phyloP scores from a whole-genome alignment of 306 rosid genomes.

The Alnus rubra region DNA sequence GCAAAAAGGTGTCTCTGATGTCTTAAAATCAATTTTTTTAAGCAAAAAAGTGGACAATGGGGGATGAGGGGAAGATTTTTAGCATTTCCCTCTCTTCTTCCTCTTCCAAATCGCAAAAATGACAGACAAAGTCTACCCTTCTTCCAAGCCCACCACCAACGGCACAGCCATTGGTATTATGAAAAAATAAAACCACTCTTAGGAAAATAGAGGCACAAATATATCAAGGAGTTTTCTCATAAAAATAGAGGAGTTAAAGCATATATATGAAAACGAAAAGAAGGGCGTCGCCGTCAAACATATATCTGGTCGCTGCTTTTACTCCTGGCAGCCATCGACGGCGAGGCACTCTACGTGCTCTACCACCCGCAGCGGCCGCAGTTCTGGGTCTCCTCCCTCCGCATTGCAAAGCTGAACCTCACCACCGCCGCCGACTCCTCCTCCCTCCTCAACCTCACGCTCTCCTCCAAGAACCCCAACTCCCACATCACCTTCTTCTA shows the following conservation, averaged over 20 bases:
- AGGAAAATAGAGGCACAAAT: no score
- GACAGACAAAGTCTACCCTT: slow-evolving; percentile 61
- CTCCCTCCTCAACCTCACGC: slow-evolving; percentile 71
- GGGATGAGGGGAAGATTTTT: no score
- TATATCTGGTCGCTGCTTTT: slow-evolving; percentile 71
- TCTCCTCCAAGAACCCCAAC: slow-evolving; percentile 76
- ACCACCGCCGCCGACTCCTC: slow-evolving; percentile 64
- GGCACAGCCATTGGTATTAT: slow-evolving; percentile 27
- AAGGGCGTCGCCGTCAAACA: slow-evolving; percentile 43
- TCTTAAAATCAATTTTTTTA: no score
- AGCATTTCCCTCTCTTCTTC: neutral
- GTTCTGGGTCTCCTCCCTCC: slow-evolving; percentile 81
- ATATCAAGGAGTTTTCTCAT: no score
- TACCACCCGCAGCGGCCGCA: slow-evolving; percentile 89
- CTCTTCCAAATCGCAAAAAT: slow-evolving; percentile 17
- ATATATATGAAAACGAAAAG: no score
- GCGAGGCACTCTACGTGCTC: slow-evolving; percentile 71
- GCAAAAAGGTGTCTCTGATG: no score
- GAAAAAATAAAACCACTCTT: no score
- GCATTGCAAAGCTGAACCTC: slow-evolving; percentile 77
- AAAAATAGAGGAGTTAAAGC: no score
- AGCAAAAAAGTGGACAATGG: no score
- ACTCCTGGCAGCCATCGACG: slow-evolving; percentile 66
- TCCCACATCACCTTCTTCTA: slow-evolving; percentile 73
- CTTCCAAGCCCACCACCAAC: slow-evolving; percentile 49